Conservation (phyloP, 257 asterid genomes). For the Striga asiatica region DNA sequence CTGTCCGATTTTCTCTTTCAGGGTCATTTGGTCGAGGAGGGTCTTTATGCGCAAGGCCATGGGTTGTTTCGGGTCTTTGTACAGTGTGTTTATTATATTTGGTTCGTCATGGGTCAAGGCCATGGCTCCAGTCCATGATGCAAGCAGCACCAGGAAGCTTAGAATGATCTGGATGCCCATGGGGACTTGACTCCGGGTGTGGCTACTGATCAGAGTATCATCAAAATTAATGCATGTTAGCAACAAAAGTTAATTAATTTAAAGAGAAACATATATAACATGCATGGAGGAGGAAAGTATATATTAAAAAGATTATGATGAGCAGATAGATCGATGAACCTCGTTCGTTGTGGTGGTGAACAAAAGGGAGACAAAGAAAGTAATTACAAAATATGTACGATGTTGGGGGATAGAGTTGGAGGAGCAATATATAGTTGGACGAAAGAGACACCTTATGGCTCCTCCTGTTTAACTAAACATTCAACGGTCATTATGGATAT, state of each 20-base stretch:
- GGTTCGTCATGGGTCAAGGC: neutral
- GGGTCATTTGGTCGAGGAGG: neutral
- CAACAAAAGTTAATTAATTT: neutral
- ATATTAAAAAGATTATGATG: neutral
- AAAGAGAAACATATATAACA: neutral
- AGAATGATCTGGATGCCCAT: too few species aligned
- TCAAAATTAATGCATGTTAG: too few species aligned
- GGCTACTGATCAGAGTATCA: neutral
- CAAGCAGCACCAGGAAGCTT: neutral
- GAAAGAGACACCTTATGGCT: neutral
- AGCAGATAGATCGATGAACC: neutral
- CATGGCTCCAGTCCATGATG: slow-evolving; percentile 5
- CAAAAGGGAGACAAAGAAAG: too few species aligned
- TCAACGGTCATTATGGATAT: too few species aligned
- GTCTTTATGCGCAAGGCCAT: neutral
- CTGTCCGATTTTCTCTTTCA: neutral
- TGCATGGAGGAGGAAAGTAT: neutral
- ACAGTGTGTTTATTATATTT: slow-evolving; percentile 6
- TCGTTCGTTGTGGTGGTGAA: neutral
- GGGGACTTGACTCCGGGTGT: too few species aligned
- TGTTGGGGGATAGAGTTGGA: neutral
- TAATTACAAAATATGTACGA: too few species aligned
- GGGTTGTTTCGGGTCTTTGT: slow-evolving; percentile 18
- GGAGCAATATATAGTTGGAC: neutral
- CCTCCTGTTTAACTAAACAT: too few species aligned